Conservation (phyloP, 2,329 filamentous ascomycete species). For the Neodidymelliopsis sp. region DNA sequence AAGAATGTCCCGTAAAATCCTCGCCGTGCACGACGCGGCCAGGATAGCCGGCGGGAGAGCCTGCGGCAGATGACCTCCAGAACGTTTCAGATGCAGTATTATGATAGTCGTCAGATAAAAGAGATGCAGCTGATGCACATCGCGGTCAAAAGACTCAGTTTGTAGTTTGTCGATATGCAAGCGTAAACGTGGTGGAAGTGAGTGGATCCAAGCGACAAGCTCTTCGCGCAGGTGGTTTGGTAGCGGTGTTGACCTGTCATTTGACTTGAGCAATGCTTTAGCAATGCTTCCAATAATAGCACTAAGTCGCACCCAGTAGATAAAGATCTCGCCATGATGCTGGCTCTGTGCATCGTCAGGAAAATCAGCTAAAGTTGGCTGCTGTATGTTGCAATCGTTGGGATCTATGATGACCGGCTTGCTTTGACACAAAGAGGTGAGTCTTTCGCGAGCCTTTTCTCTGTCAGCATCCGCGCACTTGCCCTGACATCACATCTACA, state of each 20-base stretch:
- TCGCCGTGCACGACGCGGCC: constrained; percentile 31
- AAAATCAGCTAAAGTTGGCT: constrained; percentile 29
- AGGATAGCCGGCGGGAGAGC: constrained; percentile 31
- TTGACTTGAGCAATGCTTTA: constrained; percentile 26
- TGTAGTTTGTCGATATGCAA: constrained; percentile 24
- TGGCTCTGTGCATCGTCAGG: constrained; percentile 27
- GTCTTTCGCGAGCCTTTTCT: constrained; percentile 27
- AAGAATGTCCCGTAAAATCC: constrained; percentile 30
- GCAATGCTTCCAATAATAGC: constrained; percentile 34
- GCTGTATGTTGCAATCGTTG: constrained; percentile 29
- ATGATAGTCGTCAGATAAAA: constrained; percentile 35
- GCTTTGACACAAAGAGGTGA: constrained; percentile 32
- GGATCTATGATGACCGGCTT: constrained; percentile 34
- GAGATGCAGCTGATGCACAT: constrained; percentile 33
- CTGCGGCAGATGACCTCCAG: constrained; percentile 31
- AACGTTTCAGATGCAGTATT: constrained; percentile 30
- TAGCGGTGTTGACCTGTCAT: constrained; percentile 11
- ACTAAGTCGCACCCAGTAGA: constrained; percentile 33
- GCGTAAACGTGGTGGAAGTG: constrained; percentile 21
- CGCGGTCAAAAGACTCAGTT: constrained; percentile 28
- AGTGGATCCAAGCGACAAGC: constrained; percentile 29
- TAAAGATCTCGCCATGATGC: constrained; percentile 32
- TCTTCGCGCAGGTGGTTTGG: constrained; percentile 27
- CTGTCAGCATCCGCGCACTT: too few relatives aligned
- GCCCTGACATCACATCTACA: too few relatives aligned